Base-by-base conservation (phyloP, 2,329 filamentous ascomycete species). In the Pyrenophora tritici-repentis region DNA sequence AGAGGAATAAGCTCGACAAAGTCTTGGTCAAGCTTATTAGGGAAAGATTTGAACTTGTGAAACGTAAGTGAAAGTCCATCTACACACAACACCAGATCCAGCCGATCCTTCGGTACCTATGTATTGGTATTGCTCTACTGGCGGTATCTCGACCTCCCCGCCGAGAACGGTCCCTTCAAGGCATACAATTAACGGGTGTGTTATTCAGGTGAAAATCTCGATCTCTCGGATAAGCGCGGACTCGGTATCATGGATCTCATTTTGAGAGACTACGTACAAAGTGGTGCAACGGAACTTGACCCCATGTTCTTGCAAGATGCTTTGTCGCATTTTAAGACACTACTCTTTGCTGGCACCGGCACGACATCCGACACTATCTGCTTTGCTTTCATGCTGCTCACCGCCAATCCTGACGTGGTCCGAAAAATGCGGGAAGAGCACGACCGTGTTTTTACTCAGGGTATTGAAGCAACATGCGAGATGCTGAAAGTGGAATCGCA, bases 371-470 rank as follows among this genome's bases (percentile, higher is more conserved):
- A 66, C 29, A 63, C 64, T 2, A 26, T 71, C n/a, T 66, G 60
- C 39, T 73, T 68, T 39, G 50, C 46, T 10, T 63, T 61, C 31
- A 70, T 71, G 68, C 46, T 68, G 14, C 59, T 73, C 10, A 70
- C 65, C 18, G 42, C 47, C 4, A 53, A 69, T 22, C 70, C 69
- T 10, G 61, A 65, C 3, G 47, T 67, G 10, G 52, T 71, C 10
- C 39, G 41, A 20, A 68, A 58, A 31, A 45, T 81, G 24, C 67
- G 74, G 18, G 65, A 73, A 17, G 83, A 86, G 62, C 80, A 82
- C 56, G 78, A 82, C 56, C 67, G 69, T 2, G 72, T 85, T n/a
- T 78, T 84, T 35, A 78, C 80, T 9, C 48, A 73, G 0, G 73
- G 78, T 35, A 61, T 71, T 7, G 59, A 70, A 4, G 64, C 66